A percentile compares a stretch with the other conserved stretches of the same genome.
Conservation (phyloP, 495 filamentous ascomycete genomes). For the Choiromyces venosus region DNA sequence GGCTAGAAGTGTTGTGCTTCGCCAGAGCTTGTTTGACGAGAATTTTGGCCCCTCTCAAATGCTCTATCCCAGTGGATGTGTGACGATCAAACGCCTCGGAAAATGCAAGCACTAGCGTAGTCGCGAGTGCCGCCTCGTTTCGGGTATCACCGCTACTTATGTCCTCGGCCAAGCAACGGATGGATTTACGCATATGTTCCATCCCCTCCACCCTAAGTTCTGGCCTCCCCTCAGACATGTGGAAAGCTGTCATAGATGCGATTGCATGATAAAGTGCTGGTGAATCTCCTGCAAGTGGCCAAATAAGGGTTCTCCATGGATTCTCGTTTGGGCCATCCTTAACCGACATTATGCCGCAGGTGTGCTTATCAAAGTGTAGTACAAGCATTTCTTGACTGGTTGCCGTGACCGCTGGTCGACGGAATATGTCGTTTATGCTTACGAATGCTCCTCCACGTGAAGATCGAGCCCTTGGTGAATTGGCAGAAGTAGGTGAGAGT, state of each 20-base stretch:
- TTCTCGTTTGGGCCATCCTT: constrained; percentile 69
- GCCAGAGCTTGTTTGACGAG: constrained; percentile 58
- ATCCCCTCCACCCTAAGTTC: constrained; percentile 60
- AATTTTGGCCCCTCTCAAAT: constrained; percentile 64
- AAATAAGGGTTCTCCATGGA: constrained; percentile 69
- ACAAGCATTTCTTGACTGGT: constrained; percentile 62
- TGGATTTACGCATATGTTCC: constrained; percentile 66
- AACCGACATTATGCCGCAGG: constrained; percentile 71
- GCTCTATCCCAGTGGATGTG: constrained; percentile 67
- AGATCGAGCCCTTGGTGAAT: constrained; percentile 31
- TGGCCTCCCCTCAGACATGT: constrained; percentile 57
- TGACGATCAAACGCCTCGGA: constrained; percentile 74
- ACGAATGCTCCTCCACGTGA: constrained; percentile 23
- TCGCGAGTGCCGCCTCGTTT: constrained; percentile 63
- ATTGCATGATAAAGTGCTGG: constrained; percentile 72
- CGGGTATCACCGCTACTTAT: constrained; percentile 54
- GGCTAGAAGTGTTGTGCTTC: constrained; percentile 26
- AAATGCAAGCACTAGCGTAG: constrained; percentile 68
- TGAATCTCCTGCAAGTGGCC: constrained; percentile 62
- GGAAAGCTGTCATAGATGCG: constrained; percentile 69
- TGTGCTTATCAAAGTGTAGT: constrained; percentile 62
- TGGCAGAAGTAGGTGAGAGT: constrained; percentile 36
- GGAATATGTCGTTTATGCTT: constrained; percentile 42
- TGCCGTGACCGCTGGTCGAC: constrained; percentile 48
- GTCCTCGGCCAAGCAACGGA: constrained; percentile 54